Conservation (phyloP, 768 basidiomycete genomes). For the Boletus sp. region DNA sequence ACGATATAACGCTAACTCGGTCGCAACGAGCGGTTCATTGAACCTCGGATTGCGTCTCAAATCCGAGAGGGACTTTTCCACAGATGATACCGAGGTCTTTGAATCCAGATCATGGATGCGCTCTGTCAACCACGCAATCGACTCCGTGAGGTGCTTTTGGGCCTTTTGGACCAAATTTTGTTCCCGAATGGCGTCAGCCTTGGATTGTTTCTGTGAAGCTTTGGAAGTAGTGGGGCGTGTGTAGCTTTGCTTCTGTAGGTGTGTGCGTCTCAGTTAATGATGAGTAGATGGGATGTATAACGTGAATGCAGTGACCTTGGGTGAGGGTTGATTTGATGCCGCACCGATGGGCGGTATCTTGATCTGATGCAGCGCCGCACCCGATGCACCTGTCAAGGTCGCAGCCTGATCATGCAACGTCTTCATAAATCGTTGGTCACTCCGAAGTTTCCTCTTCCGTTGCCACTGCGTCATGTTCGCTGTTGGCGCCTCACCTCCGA, state of each 20-base stretch:
- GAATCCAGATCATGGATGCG: constrained; percentile 39
- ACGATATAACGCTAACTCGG: constrained; percentile 51
- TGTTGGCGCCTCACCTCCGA: constrained; percentile 42
- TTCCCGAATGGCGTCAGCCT: constrained; percentile 40
- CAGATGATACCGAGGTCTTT: constrained; percentile 14
- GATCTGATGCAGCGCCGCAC: constrained; percentile 48
- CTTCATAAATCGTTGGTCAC: constrained; percentile 58
- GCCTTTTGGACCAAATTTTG: constrained; percentile 46
- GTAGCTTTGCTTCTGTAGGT: constrained; percentile 17
- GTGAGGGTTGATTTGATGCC: not conserved
- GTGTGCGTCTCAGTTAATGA: not conserved
- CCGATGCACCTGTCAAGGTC: constrained; percentile 62
- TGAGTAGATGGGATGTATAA: not conserved
- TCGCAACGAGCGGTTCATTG: constrained; percentile 40
- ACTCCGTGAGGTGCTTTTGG: constrained; percentile 37
- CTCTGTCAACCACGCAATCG: constrained; percentile 50
- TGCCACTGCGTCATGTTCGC: constrained; percentile 34
- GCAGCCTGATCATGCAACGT: constrained; percentile 55
- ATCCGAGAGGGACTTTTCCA: constrained; percentile 33
- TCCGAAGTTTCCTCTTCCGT: constrained; percentile 35
- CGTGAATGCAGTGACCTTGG: constrained; percentile 11
- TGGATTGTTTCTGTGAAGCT: constrained; percentile 27
- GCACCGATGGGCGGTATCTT: constrained; percentile 46
- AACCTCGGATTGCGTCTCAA: constrained; percentile 46
- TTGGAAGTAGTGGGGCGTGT: constrained; percentile 24